Percentiles rank a stretch among this genome's conserved stretches.
These are phyloP conservation scores for Ceratobasidium theobromae DNA, from an alignment of 1,284 basidiomycete species.

Conservation along the genomic window DNA sequence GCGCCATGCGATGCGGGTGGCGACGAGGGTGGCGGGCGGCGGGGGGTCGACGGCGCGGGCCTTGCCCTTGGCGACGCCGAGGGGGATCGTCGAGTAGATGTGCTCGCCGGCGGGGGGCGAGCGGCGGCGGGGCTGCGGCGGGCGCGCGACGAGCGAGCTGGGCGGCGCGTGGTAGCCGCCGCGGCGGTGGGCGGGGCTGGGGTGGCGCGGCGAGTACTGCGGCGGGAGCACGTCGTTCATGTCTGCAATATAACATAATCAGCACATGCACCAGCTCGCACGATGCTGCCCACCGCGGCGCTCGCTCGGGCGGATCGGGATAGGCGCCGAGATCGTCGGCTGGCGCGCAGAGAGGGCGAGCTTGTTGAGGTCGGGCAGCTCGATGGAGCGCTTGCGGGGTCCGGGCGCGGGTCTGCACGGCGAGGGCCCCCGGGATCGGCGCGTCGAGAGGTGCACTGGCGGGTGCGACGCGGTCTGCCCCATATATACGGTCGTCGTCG, in stretches of 20 bases:
- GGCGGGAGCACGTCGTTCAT: conserved; percentile 39
- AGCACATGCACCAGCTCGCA: not conserved
- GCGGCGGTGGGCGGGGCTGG: conserved; percentile 37
- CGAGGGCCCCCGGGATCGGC: conserved; percentile 21
- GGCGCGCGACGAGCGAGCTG: conserved; percentile 18
- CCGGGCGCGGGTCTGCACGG: conserved; percentile 51
- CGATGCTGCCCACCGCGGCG: conserved; percentile 43
- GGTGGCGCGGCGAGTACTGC: conserved; percentile 42
- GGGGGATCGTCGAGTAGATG: conserved; percentile 63
- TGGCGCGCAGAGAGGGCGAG: conserved; percentile 53
- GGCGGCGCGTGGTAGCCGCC: conserved; percentile 10
- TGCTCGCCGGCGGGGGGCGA: conserved; percentile 49
- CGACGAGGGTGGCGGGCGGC: conserved; percentile 44
- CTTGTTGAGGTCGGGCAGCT: conserved; percentile 68
- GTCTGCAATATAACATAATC: conserved; percentile 3
- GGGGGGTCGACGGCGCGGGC: conserved; percentile 41
- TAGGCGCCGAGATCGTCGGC: conserved; percentile 49
- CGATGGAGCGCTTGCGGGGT: conserved; percentile 69
- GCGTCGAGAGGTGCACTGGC: conserved; percentile 4
- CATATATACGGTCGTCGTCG: conserved; percentile 29
- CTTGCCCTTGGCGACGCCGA: conserved; percentile 46
- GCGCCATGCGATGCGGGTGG: conserved; percentile 62
- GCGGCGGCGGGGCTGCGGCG: conserved; percentile 5
- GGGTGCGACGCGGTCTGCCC: conserved; percentile 23
- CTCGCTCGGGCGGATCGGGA: conserved; percentile 45